A percentile compares a stretch with the other conserved stretches of the same genome.
phyloP scores from a whole-genome alignment of 768 basidiomycete genomes.

The Agrocybe pediades region DNA sequence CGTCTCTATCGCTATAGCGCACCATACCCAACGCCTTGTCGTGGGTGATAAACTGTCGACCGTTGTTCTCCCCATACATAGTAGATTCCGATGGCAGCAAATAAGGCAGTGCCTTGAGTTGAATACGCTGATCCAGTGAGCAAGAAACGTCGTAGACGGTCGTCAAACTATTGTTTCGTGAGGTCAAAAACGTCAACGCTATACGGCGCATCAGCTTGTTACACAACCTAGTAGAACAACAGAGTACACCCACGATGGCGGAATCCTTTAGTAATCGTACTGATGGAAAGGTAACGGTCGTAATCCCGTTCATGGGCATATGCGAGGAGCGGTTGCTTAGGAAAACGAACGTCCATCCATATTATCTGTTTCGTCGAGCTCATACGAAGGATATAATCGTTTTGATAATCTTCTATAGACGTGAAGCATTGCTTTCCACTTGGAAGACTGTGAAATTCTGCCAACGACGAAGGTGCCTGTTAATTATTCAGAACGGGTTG shows the following conservation, averaged over 20 bases:
- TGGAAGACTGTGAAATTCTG: constrained; percentile 27
- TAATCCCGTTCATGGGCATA: constrained; percentile 60
- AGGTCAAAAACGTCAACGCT: constrained; percentile 63
- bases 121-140: constrained; percentile 40
- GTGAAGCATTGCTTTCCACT: constrained; percentile 47
- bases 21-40: constrained; percentile 37
- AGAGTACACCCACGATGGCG: constrained; percentile 31
- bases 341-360: constrained; percentile 71
- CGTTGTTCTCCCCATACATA: constrained; percentile 25
- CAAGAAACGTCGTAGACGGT: constrained; percentile 66
- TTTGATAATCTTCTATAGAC: constrained; percentile 45
- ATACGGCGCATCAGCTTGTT: constrained; percentile 1
- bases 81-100: constrained; percentile 33
- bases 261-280: constrained; percentile 33
- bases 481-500: constrained; percentile 1
- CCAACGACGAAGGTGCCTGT: constrained; percentile 15
- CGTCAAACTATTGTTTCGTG: constrained; percentile 57
- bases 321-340: constrained; percentile 58
- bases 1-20: constrained; percentile 48
- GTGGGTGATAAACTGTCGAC: constrained; percentile 37
- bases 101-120: constrained; percentile 46
- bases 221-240: not conserved
- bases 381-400: constrained; percentile 50
- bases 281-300: constrained; percentile 56
- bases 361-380: constrained; percentile 62